These are phyloP conservation scores for Lachnellula hyalina DNA, from an alignment of 2,329 filamentous ascomycete species.

Conservation along the genomic window DNA sequence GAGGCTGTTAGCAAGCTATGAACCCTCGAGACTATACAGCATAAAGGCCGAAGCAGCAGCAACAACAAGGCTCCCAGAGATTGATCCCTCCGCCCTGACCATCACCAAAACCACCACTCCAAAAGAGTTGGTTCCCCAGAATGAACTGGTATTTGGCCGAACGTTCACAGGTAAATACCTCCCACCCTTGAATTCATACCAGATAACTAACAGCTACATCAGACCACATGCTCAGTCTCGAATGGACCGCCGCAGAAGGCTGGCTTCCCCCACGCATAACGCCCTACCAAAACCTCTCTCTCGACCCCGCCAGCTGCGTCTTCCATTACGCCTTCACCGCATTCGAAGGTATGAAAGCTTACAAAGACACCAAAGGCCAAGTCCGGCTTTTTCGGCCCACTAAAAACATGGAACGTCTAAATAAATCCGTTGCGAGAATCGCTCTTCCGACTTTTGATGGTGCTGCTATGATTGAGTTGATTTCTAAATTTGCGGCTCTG, in stretches of 20 bases:
- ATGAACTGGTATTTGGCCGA: constrained; percentile 83
- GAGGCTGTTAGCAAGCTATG: constrained; percentile 31
- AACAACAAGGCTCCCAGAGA: constrained; percentile 49
- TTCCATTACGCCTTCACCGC: constrained; percentile 98
- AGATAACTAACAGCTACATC: constrained; percentile 11
- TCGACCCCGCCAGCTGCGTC: constrained; percentile 93
- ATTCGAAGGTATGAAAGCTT: constrained; percentile 99
- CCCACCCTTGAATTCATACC: not conserved
- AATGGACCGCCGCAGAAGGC: constrained; percentile 78
- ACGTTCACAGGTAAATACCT: constrained; percentile 72
- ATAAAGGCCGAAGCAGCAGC: constrained; percentile 35
- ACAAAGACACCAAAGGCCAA: constrained; percentile 75
- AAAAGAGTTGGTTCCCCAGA: constrained; percentile 65
- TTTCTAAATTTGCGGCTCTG: constrained; percentile 71
- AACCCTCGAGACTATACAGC: constrained; percentile 43
- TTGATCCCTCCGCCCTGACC: constrained; percentile 73
- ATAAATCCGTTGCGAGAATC: constrained; percentile 86
- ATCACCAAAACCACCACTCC: constrained; percentile 72
- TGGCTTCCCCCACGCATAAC: constrained; percentile 75
- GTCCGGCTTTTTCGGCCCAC: constrained; percentile 89
- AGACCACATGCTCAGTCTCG: constrained; percentile 97
- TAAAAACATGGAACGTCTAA: constrained; percentile 93
- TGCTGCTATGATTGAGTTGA: constrained; percentile 70
- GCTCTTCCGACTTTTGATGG: constrained; percentile 82
- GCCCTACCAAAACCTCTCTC: constrained; percentile 93